Evolutionary conservation across 2,329 filamentous ascomycete species (phyloP), one percentile per base, ranked within the genome.

Genomic region (Daldinia sp.): DNA sequence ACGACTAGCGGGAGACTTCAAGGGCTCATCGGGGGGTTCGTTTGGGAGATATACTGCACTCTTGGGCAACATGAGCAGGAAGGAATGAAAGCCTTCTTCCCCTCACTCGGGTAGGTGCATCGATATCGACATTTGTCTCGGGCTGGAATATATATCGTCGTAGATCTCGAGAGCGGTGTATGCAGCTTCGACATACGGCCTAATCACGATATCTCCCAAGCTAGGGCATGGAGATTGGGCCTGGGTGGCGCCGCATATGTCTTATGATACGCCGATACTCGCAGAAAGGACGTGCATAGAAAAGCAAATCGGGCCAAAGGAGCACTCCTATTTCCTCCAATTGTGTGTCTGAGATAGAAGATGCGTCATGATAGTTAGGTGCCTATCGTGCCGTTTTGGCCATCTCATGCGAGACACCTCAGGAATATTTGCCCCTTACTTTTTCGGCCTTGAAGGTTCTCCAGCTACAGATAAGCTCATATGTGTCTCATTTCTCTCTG

Each of bases 211-310:
- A 48, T 58, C 30, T 39, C 28, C 58, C n/a, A 12, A 48, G 20
- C 26, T 7, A 61, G 1, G 18, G 18, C 28, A 54, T 39, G 42
- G 50, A 33, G 26, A 9, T 41, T 18, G 12, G 35, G 20, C 7
- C 30, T 33, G 13, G 6, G 61, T 67, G 57, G 64, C 62, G 67
- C 58, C 37, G 39, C 6, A 30, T 46, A 58, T 63, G 67, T 70
- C 60, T 66, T 57, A 68, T 30, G 12, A 64, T 41, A 57, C 46
- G 30, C 44, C 39, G 13, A 10, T 12, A 15, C 18, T 61, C 50
- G 68, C 64, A 69, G 69, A 57, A 46, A 30, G 23, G 23, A 15
- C 41, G 28, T n/a, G 13, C 30, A 39, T 53, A n/a, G 12, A 58
- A 65, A 60, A 65, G 59, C 42, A 60, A 44, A 50, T n/a, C 10